A percentile compares a stretch with the other conserved stretches of the same genome.
These are phyloP conservation scores for Eucalyptus curtisii DNA, from an alignment of 345 rosid species.

Conservation along the genomic window DNA sequence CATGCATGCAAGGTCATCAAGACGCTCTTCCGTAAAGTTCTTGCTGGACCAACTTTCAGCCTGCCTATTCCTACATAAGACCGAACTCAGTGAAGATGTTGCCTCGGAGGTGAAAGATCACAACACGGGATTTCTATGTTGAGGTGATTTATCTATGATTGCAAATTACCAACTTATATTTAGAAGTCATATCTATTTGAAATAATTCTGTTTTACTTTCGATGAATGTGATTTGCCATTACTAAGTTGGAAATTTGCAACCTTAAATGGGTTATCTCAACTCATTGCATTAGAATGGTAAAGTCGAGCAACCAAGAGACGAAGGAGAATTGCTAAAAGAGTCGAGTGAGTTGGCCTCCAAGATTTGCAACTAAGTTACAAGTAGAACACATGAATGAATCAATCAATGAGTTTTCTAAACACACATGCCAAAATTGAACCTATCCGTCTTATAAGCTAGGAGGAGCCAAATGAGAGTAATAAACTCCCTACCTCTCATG, in stretches of 20 bases:
- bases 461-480: slow-evolving; percentile 3
- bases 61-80: too few relatives aligned
- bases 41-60: background rate
- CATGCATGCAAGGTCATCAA: background rate
- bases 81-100: background rate
- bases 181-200: background rate
- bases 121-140: background rate
- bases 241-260: background rate
- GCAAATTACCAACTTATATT: background rate
- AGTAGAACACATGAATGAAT: background rate
- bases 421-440: background rate
- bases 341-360: background rate
- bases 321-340: background rate
- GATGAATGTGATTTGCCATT: background rate
- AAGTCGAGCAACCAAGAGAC: background rate
- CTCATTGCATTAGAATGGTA: background rate
- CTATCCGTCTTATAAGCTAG: background rate
- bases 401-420: background rate
- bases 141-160: background rate
- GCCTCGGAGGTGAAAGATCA: background rate
- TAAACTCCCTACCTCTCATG: background rate
- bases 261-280: background rate
- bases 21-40: background rate
- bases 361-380: background rate
- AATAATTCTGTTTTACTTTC: background rate